Percentiles rank a stretch among this genome's conserved stretches.
Evolutionary conservation across 805 yeast species (phyloP).

Genomic region (Brettanomyces bruxellensis): DNA sequence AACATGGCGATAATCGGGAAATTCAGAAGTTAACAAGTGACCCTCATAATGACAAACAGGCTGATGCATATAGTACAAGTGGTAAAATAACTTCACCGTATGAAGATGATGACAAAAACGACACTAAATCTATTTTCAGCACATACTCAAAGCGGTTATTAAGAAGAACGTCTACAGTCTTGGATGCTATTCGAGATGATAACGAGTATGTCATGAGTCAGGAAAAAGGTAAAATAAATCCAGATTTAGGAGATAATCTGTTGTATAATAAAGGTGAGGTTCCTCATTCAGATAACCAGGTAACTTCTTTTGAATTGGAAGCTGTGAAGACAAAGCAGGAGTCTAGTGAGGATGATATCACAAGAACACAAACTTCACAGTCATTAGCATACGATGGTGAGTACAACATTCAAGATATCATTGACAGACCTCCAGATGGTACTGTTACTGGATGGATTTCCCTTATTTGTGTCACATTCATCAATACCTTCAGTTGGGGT

Average conservation of each 20-base stretch:
- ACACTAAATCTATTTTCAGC: too few species aligned
- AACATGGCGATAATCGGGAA: too few species aligned
- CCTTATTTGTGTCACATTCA: conserved; percentile 24
- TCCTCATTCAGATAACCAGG: too few species aligned
- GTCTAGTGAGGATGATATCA: too few species aligned
- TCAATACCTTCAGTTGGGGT: conserved; percentile 43
- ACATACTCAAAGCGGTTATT: conserved; percentile 4
- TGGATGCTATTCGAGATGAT: conserved; percentile 21
- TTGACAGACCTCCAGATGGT: conserved; percentile 33
- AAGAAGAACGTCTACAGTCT: conserved; percentile 16
- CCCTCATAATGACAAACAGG: too few species aligned
- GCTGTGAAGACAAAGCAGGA: too few species aligned
- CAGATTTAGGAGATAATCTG: not conserved
- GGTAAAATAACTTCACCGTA: too few species aligned
- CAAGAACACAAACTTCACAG: too few species aligned
- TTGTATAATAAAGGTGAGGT: not conserved
- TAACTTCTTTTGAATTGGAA: too few species aligned
- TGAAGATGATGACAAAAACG: too few species aligned
- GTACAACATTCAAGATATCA: conserved; percentile 19
- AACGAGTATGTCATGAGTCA: conserved; percentile 14
- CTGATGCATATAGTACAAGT: too few species aligned
- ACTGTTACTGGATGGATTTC: conserved; percentile 43
- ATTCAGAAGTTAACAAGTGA: too few species aligned
- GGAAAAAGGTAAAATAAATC: not conserved
- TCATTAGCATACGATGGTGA: conserved; percentile 21